Evolutionary conservation across 345 rosid species (phyloP).

Genomic region (Streptanthus diversifolius): DNA sequence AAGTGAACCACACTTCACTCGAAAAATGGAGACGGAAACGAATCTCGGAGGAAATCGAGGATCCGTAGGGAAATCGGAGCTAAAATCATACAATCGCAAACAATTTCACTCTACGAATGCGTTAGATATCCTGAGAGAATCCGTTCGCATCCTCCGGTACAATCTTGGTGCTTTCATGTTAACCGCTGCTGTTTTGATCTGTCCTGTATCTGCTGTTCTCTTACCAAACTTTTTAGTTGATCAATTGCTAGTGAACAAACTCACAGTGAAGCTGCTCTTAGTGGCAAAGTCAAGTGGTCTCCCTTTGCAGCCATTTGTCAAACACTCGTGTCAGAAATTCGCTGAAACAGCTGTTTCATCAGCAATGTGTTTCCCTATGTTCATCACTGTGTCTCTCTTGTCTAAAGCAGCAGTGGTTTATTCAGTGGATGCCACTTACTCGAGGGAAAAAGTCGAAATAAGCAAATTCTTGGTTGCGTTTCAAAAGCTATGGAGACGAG

Average conservation of each 20-base stretch:
- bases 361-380: slow-evolving; percentile 72
- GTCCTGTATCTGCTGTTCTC: slow-evolving; percentile 69
- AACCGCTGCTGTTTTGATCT: slow-evolving; percentile 59
- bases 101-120: slow-evolving; percentile 65
- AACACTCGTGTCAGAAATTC: slow-evolving; percentile 62
- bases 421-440: slow-evolving; percentile 75
- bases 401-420: slow-evolving; percentile 65
- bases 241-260: slow-evolving; percentile 51
- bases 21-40: slow-evolving; percentile 42
- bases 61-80: slow-evolving; percentile 41
- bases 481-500: slow-evolving; percentile 60
- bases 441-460: slow-evolving; percentile 45
- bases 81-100: slow-evolving; percentile 37
- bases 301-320: slow-evolving; percentile 58
- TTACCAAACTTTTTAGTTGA: slow-evolving; percentile 67
- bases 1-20: slow-evolving; percentile 16
- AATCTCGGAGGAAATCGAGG: too few relatives aligned
- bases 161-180: slow-evolving; percentile 61
- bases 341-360: slow-evolving; percentile 67
- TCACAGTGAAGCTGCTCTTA: slow-evolving; percentile 56
- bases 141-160: slow-evolving; percentile 74
- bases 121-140: slow-evolving; percentile 77
- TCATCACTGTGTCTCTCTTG: slow-evolving; percentile 52
- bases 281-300: slow-evolving; percentile 80
- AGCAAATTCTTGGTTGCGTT: slow-evolving; percentile 47